These are phyloP conservation scores for Amanita muscaria DNA, from an alignment of 768 basidiomycete species.

Conservation along the genomic window DNA sequence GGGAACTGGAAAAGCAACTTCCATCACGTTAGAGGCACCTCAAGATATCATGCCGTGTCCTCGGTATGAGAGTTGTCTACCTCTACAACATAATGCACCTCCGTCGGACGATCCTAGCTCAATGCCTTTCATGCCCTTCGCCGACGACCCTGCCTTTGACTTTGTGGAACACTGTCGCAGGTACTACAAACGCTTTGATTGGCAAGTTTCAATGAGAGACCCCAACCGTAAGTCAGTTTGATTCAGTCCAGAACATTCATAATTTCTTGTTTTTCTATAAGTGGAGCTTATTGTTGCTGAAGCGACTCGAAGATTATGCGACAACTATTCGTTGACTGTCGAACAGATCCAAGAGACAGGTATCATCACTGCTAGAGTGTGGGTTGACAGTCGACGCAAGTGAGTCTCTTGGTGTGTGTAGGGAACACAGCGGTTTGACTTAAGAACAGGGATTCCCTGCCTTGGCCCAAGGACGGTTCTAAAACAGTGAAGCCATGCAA, in stretches of 20 bases:
- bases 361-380: slow-evolving; percentile 28
- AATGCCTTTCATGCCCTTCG: slow-evolving; percentile 54
- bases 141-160: slow-evolving; percentile 51
- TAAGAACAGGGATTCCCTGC: slow-evolving; percentile 14
- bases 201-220: slow-evolving; percentile 32
- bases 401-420: background rate
- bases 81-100: slow-evolving; percentile 35
- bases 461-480: background rate
- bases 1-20: background rate
- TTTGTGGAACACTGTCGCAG: slow-evolving; percentile 27
- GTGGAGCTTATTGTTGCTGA: slow-evolving; percentile 46
- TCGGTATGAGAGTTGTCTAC: slow-evolving; percentile 50
- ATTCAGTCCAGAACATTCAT: background rate
- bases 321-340: slow-evolving; percentile 27
- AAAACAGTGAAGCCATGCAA: slow-evolving; percentile 5
- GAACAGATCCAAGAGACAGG: slow-evolving; percentile 39
- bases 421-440: background rate
- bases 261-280: slow-evolving; percentile 12
- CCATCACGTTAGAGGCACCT: background rate
- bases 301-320: slow-evolving; percentile 34
- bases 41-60: slow-evolving; percentile 14
- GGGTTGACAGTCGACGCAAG: background rate
- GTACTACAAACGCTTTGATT: slow-evolving; percentile 39
- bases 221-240: slow-evolving; percentile 27
- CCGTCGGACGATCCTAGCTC: slow-evolving; percentile 49